Percentiles rank a stretch among this genome's conserved stretches.
Evolutionary conservation across 129 eudicot genomes (phyloP).

Genomic region (Pittosporum tobira): DNA sequence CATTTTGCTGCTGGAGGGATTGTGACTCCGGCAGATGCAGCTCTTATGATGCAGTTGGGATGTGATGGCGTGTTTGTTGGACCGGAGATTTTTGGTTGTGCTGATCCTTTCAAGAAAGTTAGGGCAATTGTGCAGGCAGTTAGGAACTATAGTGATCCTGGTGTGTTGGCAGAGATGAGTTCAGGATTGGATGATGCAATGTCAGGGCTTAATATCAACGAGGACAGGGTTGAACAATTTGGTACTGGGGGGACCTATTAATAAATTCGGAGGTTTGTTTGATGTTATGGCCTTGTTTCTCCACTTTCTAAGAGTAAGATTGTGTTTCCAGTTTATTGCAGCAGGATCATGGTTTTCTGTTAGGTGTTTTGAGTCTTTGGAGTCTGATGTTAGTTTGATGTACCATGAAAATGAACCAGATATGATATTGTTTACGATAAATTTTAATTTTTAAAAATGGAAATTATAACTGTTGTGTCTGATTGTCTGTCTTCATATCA

Average conservation of each 20-base stretch:
- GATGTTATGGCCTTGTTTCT: background rate
- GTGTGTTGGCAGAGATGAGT: constrained; percentile 47
- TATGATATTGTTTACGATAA: background rate
- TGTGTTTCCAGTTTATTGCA: too few relatives aligned
- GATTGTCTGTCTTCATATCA: background rate
- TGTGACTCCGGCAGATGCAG: constrained; percentile 18
- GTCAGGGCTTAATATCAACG: constrained; percentile 41
- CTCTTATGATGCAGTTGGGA: constrained; percentile 23
- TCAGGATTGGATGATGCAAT: constrained; percentile 59
- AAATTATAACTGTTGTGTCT: background rate
- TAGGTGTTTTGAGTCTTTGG: too few relatives aligned
- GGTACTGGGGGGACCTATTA: constrained; percentile 21
- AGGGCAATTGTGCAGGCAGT: constrained; percentile 76
- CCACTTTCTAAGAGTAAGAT: too few relatives aligned
- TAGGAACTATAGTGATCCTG: constrained; percentile 58
- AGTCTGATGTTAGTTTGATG: too few relatives aligned
- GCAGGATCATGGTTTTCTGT: too few relatives aligned
- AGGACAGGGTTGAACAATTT: constrained; percentile 26
- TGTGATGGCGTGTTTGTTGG: constrained; percentile 89
- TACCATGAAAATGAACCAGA: background rate
- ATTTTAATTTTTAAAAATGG: background rate
- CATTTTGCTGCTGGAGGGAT: constrained; percentile 97
- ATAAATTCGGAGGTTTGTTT: background rate
- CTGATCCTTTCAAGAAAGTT: constrained; percentile 54
- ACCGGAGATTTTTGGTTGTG: constrained; percentile 43